Evolutionary conservation across 805 yeast species (phyloP), one percentile per base, ranked within the genome.

Genomic region (Yarrowia keelungensis): DNA sequence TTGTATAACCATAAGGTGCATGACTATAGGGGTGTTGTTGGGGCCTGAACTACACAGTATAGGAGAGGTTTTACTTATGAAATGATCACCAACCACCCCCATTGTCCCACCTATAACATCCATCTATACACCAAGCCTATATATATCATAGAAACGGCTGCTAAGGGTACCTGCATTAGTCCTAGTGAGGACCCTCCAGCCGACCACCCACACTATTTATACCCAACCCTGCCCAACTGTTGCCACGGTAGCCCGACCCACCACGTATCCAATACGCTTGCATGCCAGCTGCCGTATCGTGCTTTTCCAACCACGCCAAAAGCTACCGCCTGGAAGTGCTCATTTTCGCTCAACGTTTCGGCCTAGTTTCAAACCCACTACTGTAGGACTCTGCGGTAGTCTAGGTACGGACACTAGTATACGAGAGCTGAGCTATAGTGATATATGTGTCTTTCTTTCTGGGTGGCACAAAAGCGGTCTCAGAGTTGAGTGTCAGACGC

Each of bases 201-300:
- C 32, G 32, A 5, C 32, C 32, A 5, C 32, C 4, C 32, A 3
- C 3, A 26, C 32, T 26, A 26, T 26, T 26, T 26, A 26, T 26
- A 5, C 32, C 7, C 3, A 38, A 38, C 39, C 10, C 10, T 38
- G 39, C 39, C 39, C 39, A 38, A 38, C 39, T 38, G 3, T 38
- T 38, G 5, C 10, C 39, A 42, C 15, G n/a, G 45, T 15, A 42
- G 11, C 19, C 12, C 16, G 36, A 14, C 11, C 58, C 58, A 36
- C 43, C 43, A 51, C 58, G 58, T 51, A 51, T 51, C 42, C 32
- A 16, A 51, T 51, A 51, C 58, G 58, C 32, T 36, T 35, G 42
- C 14, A 36, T 36, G 12, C 22, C 9, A 50, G 41, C 56, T 36
- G 26, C 42, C 56, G 56, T 36, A 11, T 36, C 41, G 56, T 50